These are phyloP conservation scores for Ramaria rubella DNA, from an alignment of 768 basidiomycete species.

Conservation along the genomic window DNA sequence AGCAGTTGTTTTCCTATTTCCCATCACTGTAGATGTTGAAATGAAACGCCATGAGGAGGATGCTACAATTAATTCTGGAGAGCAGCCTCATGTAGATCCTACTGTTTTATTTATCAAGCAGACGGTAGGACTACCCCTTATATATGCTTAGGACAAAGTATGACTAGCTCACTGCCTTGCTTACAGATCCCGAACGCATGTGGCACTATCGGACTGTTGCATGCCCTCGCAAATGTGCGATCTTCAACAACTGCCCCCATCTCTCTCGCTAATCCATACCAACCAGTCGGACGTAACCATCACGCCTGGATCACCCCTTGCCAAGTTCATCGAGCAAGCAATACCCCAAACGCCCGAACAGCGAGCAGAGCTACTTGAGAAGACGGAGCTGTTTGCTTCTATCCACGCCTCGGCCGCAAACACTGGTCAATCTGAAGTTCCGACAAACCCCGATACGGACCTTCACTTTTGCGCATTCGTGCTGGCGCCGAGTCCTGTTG, in stretches of 20 bases:
- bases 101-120: conserved; percentile 86
- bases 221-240: conserved; percentile 71
- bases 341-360: conserved; percentile 46
- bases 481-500: conserved; percentile 43
- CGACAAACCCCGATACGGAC: conserved; percentile 59
- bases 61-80: conserved; percentile 39
- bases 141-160: background rate
- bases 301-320: conserved; percentile 50
- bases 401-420: conserved; percentile 70
- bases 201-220: conserved; percentile 82
- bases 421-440: conserved; percentile 56
- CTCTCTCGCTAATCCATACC: conserved; percentile 2
- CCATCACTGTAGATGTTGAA: conserved; percentile 49
- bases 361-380: conserved; percentile 68
- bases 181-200: conserved; percentile 77
- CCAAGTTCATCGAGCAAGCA: conserved; percentile 52
- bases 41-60: conserved; percentile 55
- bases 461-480: conserved; percentile 89
- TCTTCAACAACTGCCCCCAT: conserved; percentile 17
- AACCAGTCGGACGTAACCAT: conserved; percentile 52
- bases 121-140: conserved; percentile 46
- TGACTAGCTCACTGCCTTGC: background rate
- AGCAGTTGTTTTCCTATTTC: conserved; percentile 84
- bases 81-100: conserved; percentile 45
- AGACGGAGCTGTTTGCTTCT: conserved; percentile 65